Evolutionary conservation across 2,329 filamentous ascomycete genomes (phyloP).

Genomic region (Curvularia sp.): DNA sequence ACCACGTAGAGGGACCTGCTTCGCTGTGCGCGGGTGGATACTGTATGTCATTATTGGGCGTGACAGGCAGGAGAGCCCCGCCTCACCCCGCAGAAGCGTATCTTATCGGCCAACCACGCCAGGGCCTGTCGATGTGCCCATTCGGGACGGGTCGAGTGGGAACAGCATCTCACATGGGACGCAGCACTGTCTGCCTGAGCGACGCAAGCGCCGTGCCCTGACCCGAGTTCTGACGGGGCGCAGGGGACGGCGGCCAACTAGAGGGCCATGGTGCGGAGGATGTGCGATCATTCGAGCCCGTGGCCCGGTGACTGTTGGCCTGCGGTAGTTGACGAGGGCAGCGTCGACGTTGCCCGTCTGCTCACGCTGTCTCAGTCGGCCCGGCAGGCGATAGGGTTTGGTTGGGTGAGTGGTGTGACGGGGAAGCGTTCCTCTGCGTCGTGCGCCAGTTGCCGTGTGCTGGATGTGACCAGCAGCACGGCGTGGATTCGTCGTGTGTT

Average conservation of each 20-base stretch:
- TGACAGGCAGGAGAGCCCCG: slow-evolving; percentile 30
- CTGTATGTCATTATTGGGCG: slow-evolving; percentile 18
- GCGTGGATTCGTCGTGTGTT: slow-evolving; percentile 36
- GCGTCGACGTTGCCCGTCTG: not conserved
- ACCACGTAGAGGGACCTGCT: slow-evolving; percentile 32
- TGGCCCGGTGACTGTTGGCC: slow-evolving; percentile 10
- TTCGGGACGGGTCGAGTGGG: slow-evolving; percentile 44
- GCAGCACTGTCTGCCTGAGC: slow-evolving; percentile 36
- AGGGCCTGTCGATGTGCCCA: slow-evolving; percentile 31
- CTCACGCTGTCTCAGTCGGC: slow-evolving; percentile 12
- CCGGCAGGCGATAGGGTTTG: not conserved
- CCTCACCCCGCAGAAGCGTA: slow-evolving; percentile 39
- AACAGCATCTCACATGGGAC: slow-evolving; percentile 19
- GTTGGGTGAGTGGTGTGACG: slow-evolving; percentile 8
- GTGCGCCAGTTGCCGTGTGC: slow-evolving; percentile 4
- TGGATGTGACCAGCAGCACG: not conserved
- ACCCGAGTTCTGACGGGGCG: slow-evolving; percentile 12
- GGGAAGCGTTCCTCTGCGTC: slow-evolving; percentile 1
- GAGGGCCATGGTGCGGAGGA: slow-evolving; percentile 17
- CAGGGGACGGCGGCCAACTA: slow-evolving; percentile 4
- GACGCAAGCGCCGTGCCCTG: slow-evolving; percentile 38
- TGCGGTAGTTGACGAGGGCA: not conserved
- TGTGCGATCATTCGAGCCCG: slow-evolving; percentile 10
- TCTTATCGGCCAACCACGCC: slow-evolving; percentile 37
- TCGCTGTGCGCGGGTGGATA: slow-evolving; percentile 10